Conservation (phyloP, 2,329 filamentous ascomycete species). For the Colletotrichum chrysophilum region DNA sequence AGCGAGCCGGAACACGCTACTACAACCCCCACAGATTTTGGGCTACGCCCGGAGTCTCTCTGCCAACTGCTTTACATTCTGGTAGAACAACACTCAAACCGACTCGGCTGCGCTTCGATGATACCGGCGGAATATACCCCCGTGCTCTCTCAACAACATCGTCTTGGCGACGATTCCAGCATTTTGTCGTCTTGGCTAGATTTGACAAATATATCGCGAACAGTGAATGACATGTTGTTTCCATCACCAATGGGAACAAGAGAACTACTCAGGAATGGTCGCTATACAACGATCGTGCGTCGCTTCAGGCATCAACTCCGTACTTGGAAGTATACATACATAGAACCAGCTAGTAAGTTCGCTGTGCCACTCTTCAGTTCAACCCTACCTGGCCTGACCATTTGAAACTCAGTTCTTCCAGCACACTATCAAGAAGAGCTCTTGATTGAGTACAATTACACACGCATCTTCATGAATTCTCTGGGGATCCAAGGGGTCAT, state of each 20-base stretch:
- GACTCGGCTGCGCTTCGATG: background rate
- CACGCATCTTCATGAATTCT: conserved; percentile 46
- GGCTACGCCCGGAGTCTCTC: background rate
- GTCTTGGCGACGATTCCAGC: conserved; percentile 24
- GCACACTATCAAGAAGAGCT: conserved; percentile 38
- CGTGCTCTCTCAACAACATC: background rate
- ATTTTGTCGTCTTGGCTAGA: conserved; percentile 58
- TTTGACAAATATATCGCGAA: conserved; percentile 51
- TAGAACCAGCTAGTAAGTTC: background rate
- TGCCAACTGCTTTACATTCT: background rate
- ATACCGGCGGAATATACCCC: background rate
- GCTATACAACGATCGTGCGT: conserved; percentile 36
- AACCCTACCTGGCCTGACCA: background rate
- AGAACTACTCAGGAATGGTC: conserved; percentile 47
- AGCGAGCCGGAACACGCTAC: background rate
- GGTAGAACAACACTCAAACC: background rate
- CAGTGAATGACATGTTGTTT: conserved; percentile 58
- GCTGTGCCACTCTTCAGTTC: background rate
- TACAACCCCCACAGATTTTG: background rate
- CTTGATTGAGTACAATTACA: conserved; percentile 55
- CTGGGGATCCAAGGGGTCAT: conserved; percentile 63
- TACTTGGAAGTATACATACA: background rate
- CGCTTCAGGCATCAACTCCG: conserved; percentile 9
- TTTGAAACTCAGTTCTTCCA: background rate
- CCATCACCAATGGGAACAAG: conserved; percentile 44